A percentile compares a stretch with the other conserved stretches of the same genome.
Evolutionary conservation across 805 yeast genomes (phyloP).

Genomic region (Kazachstania taianensis): DNA sequence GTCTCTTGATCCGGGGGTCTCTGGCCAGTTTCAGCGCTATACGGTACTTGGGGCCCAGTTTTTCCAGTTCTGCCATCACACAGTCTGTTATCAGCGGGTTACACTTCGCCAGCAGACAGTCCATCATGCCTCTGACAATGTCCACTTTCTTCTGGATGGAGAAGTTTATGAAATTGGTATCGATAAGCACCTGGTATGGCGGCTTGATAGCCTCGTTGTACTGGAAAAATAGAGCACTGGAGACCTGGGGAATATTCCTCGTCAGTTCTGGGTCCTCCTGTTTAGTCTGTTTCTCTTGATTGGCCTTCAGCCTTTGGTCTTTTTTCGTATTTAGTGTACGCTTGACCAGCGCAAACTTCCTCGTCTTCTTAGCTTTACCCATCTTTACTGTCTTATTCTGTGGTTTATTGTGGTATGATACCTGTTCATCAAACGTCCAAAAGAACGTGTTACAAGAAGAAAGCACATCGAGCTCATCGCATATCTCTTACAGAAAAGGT

Average conservation of each 20-base stretch:
- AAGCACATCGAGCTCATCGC: too few relatives aligned
- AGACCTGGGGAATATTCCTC: constrained; percentile 78
- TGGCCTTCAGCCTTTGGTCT: constrained; percentile 48
- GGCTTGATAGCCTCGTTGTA: constrained; percentile 90
- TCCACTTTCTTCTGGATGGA: constrained; percentile 94
- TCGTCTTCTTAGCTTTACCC: constrained; percentile 96
- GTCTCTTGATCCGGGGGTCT: constrained; percentile 82
- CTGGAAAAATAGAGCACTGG: constrained; percentile 91
- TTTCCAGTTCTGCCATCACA: constrained; percentile 95
- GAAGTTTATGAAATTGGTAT: constrained; percentile 94
- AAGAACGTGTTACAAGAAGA: too few relatives aligned
- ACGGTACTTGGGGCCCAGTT: constrained; percentile 87
- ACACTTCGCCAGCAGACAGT: constrained; percentile 85
- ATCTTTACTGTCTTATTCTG: constrained; percentile 31
- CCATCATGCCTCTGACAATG: constrained; percentile 95
- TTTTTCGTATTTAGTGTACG: constrained; percentile 60
- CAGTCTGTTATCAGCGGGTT: constrained; percentile 94
- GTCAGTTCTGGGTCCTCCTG: constrained; percentile 70
- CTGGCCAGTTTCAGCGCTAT: constrained; percentile 88
- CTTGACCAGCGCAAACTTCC: constrained; percentile 92
- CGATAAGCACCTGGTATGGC: constrained; percentile 93
- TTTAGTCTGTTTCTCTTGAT: constrained; percentile 31
- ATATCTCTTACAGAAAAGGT: too few relatives aligned
- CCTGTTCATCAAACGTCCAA: too few relatives aligned
- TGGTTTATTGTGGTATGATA: background rate